These are phyloP conservation scores for Spergularia azorica DNA, from an alignment of 179 eudicot species.

Conservation along the genomic window DNA sequence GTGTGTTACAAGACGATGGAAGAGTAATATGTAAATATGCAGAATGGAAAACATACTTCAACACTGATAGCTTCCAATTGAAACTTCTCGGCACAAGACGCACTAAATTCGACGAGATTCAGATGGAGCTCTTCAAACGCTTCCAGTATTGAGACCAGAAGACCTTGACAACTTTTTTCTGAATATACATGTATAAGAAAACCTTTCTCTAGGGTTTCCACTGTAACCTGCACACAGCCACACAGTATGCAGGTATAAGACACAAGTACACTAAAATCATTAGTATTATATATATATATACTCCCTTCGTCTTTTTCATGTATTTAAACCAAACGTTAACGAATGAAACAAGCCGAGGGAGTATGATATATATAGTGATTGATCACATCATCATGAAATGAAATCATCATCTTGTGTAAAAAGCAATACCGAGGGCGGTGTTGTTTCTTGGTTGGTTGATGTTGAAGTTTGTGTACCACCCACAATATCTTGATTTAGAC, in stretches of 20 bases:
- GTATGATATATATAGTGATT: too few relatives aligned
- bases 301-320: too few relatives aligned
- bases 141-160: conserved; percentile 64
- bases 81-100: conserved; percentile 68
- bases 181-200: conserved; percentile 58
- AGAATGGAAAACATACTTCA: conserved; percentile 38
- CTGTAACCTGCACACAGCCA: conserved; percentile 45
- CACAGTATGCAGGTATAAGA: background rate
- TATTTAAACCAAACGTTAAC: too few relatives aligned
- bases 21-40: background rate
- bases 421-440: conserved; percentile 42
- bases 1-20: too few relatives aligned
- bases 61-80: conserved; percentile 65
- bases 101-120: conserved; percentile 65
- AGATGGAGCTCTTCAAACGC: conserved; percentile 80
- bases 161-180: conserved; percentile 54
- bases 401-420: too few relatives aligned
- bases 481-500: conserved; percentile 55
- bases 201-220: conserved; percentile 80
- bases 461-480: conserved; percentile 44
- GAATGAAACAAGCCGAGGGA: too few relatives aligned
- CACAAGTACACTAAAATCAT: too few relatives aligned
- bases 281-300: too few relatives aligned
- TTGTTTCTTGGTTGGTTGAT: conserved; percentile 42
- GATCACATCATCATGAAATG: too few relatives aligned